These are phyloP conservation scores for Ceratopteris richardii DNA, from an alignment of 75 land plant genomes.

Conservation along the genomic window DNA sequence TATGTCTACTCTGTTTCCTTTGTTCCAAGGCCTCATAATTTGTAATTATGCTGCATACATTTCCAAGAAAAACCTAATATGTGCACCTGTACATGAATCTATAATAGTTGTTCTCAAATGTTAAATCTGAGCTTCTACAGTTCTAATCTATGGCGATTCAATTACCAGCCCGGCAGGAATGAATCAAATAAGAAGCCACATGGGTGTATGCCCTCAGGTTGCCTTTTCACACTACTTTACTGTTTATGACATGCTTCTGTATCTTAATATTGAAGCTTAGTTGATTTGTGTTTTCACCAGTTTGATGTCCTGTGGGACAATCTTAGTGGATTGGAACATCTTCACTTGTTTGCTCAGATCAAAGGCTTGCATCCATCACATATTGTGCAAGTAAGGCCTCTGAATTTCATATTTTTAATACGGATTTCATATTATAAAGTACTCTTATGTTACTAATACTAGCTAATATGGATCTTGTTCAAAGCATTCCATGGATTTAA, in stretches of 20 bases:
- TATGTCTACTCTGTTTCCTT: background rate
- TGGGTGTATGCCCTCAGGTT: constrained; percentile 38
- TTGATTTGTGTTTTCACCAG: too few species aligned
- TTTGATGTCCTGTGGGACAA: constrained; percentile 22
- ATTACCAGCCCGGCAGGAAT: constrained; percentile 14
- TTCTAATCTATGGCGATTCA: constrained; percentile 21
- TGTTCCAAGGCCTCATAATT: background rate
- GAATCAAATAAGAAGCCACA: constrained; percentile 12
- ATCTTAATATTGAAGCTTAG: too few species aligned
- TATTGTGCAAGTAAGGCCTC: constrained; percentile 8
- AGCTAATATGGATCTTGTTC: background rate
- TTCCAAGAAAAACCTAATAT: background rate
- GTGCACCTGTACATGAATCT: background rate
- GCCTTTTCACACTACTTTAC: background rate
- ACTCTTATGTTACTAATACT: too few species aligned
- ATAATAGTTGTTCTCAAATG: background rate
- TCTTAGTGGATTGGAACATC: constrained; percentile 18
- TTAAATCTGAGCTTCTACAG: background rate
- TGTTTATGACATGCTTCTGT: too few species aligned
- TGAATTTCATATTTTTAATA: too few species aligned
- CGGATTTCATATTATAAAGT: too few species aligned
- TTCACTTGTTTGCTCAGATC: constrained; percentile 23
- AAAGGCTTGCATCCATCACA: constrained; percentile 15
- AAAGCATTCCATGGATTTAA: constrained; percentile 5
- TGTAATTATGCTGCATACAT: too few species aligned